A percentile compares a stretch with the other conserved stretches of the same genome.
phyloP scores from a whole-genome alignment of 202 grass and related monocot species.

The Hordeum pubiflorum region DNA sequence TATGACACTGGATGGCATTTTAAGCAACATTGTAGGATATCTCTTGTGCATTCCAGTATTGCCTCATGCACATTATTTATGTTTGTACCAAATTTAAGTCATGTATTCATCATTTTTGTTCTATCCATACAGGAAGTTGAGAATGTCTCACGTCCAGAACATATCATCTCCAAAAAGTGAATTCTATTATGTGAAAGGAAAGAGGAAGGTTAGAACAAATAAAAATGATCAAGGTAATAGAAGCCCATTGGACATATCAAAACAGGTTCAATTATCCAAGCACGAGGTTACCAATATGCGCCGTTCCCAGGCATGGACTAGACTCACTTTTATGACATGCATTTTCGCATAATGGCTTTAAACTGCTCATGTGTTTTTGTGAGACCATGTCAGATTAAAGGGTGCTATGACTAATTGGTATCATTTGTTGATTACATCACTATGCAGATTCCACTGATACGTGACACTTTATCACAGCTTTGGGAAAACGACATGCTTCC shows the following conservation, averaged over 20 bases:
- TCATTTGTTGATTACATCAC: constrained; percentile 29
- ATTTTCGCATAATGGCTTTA: constrained; percentile 2
- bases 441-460: constrained; percentile 90
- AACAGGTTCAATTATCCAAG: constrained; percentile 69
- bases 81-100: constrained; percentile 9
- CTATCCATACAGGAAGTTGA: constrained; percentile 71
- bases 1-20: neutral
- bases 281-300: constrained; percentile 83
- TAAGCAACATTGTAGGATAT: neutral
- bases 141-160: constrained; percentile 62
- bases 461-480: constrained; percentile 83
- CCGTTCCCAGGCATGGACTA: constrained; percentile 60
- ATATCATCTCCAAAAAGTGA: constrained; percentile 52
- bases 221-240: constrained; percentile 47
- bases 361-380: constrained; percentile 1
- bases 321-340: constrained; percentile 14
- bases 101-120: constrained; percentile 26
- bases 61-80: constrained; percentile 13
- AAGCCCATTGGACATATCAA: constrained; percentile 50
- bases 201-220: constrained; percentile 55
- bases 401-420: constrained; percentile 2
- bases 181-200: constrained; percentile 59
- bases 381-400: neutral
- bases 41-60: neutral
- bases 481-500: constrained; percentile 85